These are phyloP conservation scores for Candida buenavistaensis DNA, from an alignment of 1,139 yeast species.

Conservation along the genomic window DNA sequence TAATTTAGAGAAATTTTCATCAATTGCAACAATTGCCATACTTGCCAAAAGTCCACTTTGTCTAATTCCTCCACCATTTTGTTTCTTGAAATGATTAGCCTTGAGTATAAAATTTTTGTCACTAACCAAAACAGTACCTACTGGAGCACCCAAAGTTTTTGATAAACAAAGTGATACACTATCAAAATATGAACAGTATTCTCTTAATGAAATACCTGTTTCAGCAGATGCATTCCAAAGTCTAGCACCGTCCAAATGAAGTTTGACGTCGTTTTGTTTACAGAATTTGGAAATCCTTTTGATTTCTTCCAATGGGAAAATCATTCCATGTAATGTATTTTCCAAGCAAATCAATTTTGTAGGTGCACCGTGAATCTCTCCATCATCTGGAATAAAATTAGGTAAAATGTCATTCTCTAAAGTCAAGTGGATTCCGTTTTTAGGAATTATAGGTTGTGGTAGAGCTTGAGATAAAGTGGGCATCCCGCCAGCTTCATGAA, in stretches of 20 bases:
- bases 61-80: constrained; percentile 49
- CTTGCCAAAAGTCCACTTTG: constrained; percentile 44
- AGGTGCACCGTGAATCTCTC: constrained; percentile 50
- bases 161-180: constrained; percentile 48
- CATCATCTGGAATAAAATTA: constrained; percentile 45
- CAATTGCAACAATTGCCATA: constrained; percentile 45
- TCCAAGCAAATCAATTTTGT: constrained; percentile 47
- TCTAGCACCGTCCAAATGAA: constrained; percentile 50
- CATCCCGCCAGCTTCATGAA: constrained; percentile 47
- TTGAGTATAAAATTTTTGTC: constrained; percentile 32
- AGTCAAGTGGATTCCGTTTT: constrained; percentile 39
- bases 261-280: constrained; percentile 29
- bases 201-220: constrained; percentile 38
- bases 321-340: constrained; percentile 47
- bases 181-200: constrained; percentile 43
- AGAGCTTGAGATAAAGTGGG: constrained; percentile 48
- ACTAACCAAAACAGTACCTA: constrained; percentile 45
- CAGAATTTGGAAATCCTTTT: constrained; percentile 39
- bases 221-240: constrained; percentile 48
- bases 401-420: constrained; percentile 40
- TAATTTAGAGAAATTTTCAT: constrained; percentile 37
- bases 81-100: constrained; percentile 50
- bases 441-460: constrained; percentile 41
- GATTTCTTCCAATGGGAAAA: constrained; percentile 45
- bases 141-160: constrained; percentile 48